Evolutionary conservation across 306 rosid species (phyloP), one percentile per base, ranked within the genome.

Genomic region (Castanea mollissima): DNA sequence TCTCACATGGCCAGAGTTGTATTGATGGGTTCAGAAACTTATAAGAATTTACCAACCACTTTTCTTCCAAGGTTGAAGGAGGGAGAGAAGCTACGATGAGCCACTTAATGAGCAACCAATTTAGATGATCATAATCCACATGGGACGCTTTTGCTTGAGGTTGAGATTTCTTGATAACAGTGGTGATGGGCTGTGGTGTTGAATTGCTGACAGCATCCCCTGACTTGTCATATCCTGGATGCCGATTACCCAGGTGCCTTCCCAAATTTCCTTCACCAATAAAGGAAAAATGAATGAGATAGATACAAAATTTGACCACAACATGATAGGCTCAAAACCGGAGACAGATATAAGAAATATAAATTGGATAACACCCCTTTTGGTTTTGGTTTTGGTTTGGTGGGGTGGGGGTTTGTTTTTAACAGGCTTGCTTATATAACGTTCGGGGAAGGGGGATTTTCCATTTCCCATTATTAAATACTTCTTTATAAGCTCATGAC

Each of bases 51-150:
- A 81, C 84, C 18, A 96, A 86, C 98, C 98, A 96, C 72, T 80
- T 90, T 77, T 93, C 98, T 80, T 96, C 97, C 71, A 93, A 84
- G 10, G 92, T 89, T 15, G 99, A 90, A 76, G 94, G 97, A 73
- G 99, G 94, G 23, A 96, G 89, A 81, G 97, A 86, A 76, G 98
- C 90, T 55, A 86, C 79, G 74, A 93, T 84, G 63, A 96, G 96
- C 99, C 99, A 90, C 85, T 91, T 93, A 63, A 90, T 60, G 51
- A 96, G 90, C 86, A 96, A 85, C 99, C 99, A 96, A 79, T 96
- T 96, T 70, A 96, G 83, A 86, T 93, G 93, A 80, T 90, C 98
- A 85, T 89, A 93, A 84, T 96, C 98, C 73, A 93, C 83, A 76
- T 88, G 90, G 52, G 85, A 79, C 44, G 85, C 63, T 82, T 91